phyloP scores from a whole-genome alignment of 352 stramenopile genomes.

The Globisporangium barbulae region DNA sequence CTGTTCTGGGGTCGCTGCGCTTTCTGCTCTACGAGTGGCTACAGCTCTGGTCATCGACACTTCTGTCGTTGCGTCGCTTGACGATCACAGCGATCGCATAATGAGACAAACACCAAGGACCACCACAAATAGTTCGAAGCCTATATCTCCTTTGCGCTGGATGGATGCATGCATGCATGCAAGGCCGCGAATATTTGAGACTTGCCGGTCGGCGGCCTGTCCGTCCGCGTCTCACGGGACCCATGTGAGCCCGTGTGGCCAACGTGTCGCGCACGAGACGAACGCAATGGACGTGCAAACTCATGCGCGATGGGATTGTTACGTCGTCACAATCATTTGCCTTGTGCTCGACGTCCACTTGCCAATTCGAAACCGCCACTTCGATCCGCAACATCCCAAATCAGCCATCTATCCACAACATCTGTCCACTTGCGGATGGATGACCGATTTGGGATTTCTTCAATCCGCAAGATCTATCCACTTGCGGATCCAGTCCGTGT shows the following conservation, averaged over 20 bases:
- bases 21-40: background rate
- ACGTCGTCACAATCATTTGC: no score
- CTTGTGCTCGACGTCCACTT: no score
- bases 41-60: background rate
- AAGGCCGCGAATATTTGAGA: background rate
- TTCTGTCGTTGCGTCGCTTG: background rate
- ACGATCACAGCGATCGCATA: background rate
- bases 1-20: background rate
- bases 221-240: background rate
- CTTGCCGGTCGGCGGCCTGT: no score
- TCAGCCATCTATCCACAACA: background rate
- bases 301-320: no score
- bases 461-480: background rate
- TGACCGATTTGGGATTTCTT: no score
- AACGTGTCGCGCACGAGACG: constrained; percentile 1
- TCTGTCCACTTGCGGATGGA: background rate
- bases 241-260: background rate
- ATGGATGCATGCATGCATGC: no score
- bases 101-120: background rate
- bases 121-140: background rate
- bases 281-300: no score
- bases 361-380: background rate
- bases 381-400: background rate
- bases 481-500: background rate
- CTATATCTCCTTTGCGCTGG: background rate